Base-by-base conservation (phyloP, 306 rosid species). In the Acacia acuminata region DNA sequence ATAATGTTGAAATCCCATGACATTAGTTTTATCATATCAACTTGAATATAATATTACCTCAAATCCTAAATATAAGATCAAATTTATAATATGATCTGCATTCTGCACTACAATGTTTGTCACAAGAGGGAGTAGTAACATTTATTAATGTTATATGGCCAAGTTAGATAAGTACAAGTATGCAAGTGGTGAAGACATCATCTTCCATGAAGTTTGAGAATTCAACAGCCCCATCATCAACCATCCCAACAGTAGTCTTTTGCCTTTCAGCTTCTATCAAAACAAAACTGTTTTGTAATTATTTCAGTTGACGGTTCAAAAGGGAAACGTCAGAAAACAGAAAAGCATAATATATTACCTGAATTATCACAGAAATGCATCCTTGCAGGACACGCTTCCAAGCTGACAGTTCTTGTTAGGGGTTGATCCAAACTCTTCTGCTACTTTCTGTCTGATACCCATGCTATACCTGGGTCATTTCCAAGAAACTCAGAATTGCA, bases 221-320 rank as follows among this genome's bases (percentile, higher is more conserved):
- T 81, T 43, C 92, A 81, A 81, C 80, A 16, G 94, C 97, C 99
- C 98, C 92, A 79, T 94, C 92, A 82, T 44, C 87, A 70, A 82
- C 82, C 47, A 11, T 88, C 69, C 94, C 92, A 81, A 77, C 71
- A 67, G 65, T 64, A 42, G 82, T 5, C 58, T 86, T 94, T 81
- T 92, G 98, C 91, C 98, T 94, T 79, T 88, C 92, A 56, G 98
- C 99, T 89, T 96, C 99, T 22, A 96, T 94, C 90, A 94, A 79
- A 71, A 92, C 32, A 60, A 60, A 11, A 13, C 4, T 8, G 24
- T 13, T 13, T 30, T 38, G n/a, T 64, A 30, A 13, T 30, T 38
- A 32, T 27, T 30, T 64, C 7, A 32, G 5, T 27, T 61, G 38
- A 65, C 32, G 71, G 32, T 65, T 32, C 43, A 65, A 13, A 32